Evolutionary conservation across 768 basidiomycete genomes (phyloP).

Genomic region (Pholiota molesta): DNA sequence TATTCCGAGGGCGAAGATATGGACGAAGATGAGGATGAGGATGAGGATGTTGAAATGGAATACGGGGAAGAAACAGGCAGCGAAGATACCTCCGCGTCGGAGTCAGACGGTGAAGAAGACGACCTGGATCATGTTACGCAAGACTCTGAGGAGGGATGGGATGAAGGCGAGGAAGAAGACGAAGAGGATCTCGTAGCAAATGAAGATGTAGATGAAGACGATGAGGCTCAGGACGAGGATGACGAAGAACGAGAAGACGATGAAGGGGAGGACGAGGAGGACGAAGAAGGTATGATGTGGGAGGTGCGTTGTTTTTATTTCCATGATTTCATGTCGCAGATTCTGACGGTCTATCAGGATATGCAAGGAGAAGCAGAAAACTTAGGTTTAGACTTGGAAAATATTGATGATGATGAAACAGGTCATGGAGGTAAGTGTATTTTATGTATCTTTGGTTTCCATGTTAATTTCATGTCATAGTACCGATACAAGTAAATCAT

Average conservation of each 20-base stretch:
- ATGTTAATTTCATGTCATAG: constrained; percentile 22
- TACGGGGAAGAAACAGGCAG: constrained; percentile 84
- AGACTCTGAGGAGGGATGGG: constrained; percentile 66
- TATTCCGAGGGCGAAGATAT: constrained; percentile 74
- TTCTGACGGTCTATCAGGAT: constrained; percentile 38
- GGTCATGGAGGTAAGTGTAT: constrained; percentile 52
- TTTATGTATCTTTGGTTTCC: not conserved
- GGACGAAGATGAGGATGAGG: constrained; percentile 82
- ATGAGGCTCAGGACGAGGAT: constrained; percentile 54
- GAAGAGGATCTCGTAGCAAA: constrained; percentile 63
- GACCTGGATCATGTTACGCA: constrained; percentile 62
- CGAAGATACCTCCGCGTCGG: constrained; percentile 78
- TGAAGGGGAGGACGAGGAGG: constrained; percentile 26
- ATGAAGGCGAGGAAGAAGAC: constrained; percentile 69
- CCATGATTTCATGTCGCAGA: not conserved
- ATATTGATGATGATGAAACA: constrained; percentile 66
- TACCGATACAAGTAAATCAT: constrained; percentile 60
- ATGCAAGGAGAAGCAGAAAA: constrained; percentile 51
- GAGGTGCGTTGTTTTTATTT: constrained; percentile 28
- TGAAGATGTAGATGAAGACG: constrained; percentile 55
- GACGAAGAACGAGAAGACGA: constrained; percentile 39
- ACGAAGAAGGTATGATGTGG: constrained; percentile 37
- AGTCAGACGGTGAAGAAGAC: constrained; percentile 68
- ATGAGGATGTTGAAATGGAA: constrained; percentile 87
- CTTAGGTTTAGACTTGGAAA: constrained; percentile 49